These are phyloP conservation scores for Yamadazyma triangularis DNA, from an alignment of 1,139 yeast species.

Conservation along the genomic window DNA sequence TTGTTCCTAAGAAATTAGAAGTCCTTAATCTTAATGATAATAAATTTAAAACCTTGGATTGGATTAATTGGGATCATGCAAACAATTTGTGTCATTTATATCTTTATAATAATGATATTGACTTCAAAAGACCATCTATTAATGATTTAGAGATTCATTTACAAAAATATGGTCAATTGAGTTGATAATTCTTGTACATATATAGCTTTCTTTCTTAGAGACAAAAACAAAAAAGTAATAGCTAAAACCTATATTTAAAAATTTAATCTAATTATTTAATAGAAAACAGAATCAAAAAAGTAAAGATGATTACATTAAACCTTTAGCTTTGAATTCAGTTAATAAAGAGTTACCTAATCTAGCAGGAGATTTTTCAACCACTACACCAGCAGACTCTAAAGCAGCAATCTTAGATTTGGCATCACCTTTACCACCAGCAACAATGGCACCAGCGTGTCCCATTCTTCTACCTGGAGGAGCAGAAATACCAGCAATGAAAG, in stretches of 20 bases:
- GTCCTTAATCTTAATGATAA: neutral
- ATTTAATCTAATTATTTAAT: no score
- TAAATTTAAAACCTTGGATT: no score
- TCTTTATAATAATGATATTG: neutral
- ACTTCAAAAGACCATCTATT: neutral
- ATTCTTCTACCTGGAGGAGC: slow-evolving; percentile 99
- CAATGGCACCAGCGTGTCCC: slow-evolving; percentile 99
- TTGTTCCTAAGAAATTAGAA: neutral
- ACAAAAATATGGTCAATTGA: neutral
- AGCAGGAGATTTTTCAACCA: slow-evolving; percentile 96
- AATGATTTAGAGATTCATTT: neutral
- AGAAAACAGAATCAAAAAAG: no score
- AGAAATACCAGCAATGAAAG: slow-evolving; percentile 97
- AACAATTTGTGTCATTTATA: neutral
- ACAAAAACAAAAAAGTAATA: no score
- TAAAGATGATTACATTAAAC: slow-evolving; percentile 40
- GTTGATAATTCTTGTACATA: neutral
- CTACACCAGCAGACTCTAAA: slow-evolving; percentile 85
- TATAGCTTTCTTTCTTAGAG: no score
- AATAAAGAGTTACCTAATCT: slow-evolving; percentile 92
- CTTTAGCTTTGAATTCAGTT: slow-evolving; percentile 71
- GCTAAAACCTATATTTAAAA: no score
- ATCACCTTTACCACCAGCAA: slow-evolving; percentile 98
- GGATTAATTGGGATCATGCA: neutral
- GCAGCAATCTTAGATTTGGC: slow-evolving; percentile 96